phyloP scores from a whole-genome alignment of 179 eudicot genomes.

The Pouteria campechiana region DNA sequence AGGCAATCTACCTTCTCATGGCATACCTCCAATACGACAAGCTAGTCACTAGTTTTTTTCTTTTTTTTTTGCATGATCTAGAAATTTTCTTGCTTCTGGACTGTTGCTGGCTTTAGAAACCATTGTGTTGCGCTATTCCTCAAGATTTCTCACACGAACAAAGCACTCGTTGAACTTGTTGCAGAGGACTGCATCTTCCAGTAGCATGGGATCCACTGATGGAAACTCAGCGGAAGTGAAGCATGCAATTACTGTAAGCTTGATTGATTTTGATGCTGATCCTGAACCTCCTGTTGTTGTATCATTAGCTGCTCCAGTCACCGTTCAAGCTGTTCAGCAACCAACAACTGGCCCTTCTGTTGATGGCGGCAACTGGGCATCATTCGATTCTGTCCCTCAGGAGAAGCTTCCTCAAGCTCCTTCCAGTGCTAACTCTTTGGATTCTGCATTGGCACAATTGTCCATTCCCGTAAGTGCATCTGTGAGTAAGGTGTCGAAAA shows the following conservation, averaged over 20 bases:
- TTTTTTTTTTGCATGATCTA: too few species aligned
- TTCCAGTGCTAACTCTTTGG: constrained; percentile 37
- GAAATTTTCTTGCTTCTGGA: too few species aligned
- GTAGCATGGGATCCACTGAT: constrained; percentile 79
- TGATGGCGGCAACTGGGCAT: constrained; percentile 73
- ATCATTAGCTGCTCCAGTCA: constrained; percentile 21
- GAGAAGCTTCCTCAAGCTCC: constrained; percentile 40
- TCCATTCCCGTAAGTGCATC: constrained; percentile 38
- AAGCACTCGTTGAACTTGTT: too few species aligned
- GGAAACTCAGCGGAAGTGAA: constrained; percentile 53
- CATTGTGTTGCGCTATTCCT: too few species aligned
- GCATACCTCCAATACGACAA: too few species aligned
- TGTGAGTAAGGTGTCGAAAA: constrained; percentile 11
- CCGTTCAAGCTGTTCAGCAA: constrained; percentile 22
- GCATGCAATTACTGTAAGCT: constrained; percentile 39
- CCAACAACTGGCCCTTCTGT: constrained; percentile 36
- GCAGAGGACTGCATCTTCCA: constrained; percentile 84
- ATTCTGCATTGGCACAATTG: constrained; percentile 42
- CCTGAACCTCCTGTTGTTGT: constrained; percentile 46
- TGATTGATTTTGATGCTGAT: constrained; percentile 86
- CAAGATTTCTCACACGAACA: too few species aligned
- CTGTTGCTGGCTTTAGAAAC: too few species aligned
- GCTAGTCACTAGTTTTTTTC: too few species aligned
- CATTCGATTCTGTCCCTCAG: constrained; percentile 52
- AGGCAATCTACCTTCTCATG: too few species aligned